These are phyloP conservation scores for Fusarium brevicatenulatum DNA, from an alignment of 2,329 filamentous ascomycete genomes.

Conservation along the genomic window DNA sequence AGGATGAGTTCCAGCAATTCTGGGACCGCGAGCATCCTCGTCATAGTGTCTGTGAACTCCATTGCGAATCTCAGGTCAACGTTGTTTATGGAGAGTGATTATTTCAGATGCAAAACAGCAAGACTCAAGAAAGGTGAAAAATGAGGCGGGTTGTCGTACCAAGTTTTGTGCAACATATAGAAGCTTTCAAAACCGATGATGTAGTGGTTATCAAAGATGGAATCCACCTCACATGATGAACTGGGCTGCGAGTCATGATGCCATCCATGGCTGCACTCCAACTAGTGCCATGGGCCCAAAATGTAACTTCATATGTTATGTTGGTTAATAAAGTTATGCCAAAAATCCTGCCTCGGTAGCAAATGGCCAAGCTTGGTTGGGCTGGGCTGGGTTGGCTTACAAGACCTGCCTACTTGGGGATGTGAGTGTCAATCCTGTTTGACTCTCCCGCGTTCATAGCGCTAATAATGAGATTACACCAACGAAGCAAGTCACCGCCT, in stretches of 20 bases:
- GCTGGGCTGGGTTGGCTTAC: not conserved
- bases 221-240: not conserved
- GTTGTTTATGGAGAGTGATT: not conserved
- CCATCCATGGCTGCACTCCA: constrained; percentile 3
- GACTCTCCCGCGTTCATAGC: not conserved
- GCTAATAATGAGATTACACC: not conserved
- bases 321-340: not conserved
- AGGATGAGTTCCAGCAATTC: constrained; percentile 46
- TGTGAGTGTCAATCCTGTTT: not conserved
- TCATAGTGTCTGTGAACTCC: not conserved
- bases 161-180: not conserved
- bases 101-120: not conserved
- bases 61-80: not conserved
- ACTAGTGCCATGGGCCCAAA: not conserved
- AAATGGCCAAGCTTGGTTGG: not conserved
- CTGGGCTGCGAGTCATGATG: constrained; percentile 8
- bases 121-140: not conserved
- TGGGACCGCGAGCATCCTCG: constrained; percentile 9
- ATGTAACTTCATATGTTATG: not conserved
- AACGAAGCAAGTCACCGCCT: not conserved
- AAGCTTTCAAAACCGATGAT: not conserved
- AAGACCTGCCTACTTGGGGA: not conserved
- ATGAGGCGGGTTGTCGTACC: not conserved
- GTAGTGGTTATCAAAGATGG: not conserved
- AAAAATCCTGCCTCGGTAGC: constrained; percentile 7